Evolutionary conservation across 2,329 filamentous ascomycete genomes (phyloP).

Genomic region (Ophiostoma australiae): DNA sequence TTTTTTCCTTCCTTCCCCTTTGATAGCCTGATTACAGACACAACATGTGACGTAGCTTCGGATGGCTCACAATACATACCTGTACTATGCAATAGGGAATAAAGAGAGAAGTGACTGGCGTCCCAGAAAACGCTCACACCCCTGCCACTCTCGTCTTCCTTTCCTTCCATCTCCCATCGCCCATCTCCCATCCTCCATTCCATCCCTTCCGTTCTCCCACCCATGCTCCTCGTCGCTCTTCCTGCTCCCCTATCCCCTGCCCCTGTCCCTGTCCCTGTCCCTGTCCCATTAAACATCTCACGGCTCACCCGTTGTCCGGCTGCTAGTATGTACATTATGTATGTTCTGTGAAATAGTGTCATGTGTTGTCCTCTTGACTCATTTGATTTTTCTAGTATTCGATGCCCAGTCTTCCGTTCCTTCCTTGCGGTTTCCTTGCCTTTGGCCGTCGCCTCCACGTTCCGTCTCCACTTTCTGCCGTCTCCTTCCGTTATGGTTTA

Average conservation of each 20-base stretch:
- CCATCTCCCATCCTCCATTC: not conserved
- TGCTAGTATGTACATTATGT: not conserved
- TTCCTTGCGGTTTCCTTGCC: not conserved
- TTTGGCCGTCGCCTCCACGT: conserved; percentile 17
- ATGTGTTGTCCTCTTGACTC: not conserved
- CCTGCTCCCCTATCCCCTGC: not conserved
- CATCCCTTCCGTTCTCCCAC: not conserved
- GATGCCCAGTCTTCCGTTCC: not conserved
- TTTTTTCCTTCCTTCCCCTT: not conserved
- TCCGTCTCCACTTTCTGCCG: conserved; percentile 12
- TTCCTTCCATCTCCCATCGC: not conserved
- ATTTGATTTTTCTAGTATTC: too few relatives aligned
- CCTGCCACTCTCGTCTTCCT: not conserved
- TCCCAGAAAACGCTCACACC: not conserved
- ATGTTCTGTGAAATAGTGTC: not conserved
- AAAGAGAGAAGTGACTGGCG: not conserved
- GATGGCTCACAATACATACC: too few relatives aligned
- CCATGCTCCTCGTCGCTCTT: not conserved
- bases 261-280: conserved; percentile 7
- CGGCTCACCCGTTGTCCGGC: not conserved
- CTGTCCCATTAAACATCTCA: not conserved
- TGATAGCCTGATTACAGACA: not conserved
- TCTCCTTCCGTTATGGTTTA: not conserved
- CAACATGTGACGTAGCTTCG: not conserved
- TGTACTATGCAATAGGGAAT: too few relatives aligned